These are phyloP conservation scores for Linnemannia exigua DNA, from an alignment of 192 early-diverging fungal species.

Conservation along the genomic window DNA sequence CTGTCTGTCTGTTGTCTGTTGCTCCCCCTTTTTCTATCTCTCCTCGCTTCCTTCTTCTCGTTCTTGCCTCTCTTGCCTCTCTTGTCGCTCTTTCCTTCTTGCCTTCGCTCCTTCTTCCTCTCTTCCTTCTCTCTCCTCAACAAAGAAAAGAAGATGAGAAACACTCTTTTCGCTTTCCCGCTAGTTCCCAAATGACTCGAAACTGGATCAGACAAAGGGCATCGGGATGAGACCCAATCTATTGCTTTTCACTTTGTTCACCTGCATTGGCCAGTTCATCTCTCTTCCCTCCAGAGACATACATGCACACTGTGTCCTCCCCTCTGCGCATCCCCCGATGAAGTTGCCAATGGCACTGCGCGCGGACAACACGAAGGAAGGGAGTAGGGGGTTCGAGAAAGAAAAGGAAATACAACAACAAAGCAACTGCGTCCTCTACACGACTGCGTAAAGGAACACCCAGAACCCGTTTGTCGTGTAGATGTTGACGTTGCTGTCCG, in stretches of 20 bases:
- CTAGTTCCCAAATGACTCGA: background rate
- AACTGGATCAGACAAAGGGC: background rate
- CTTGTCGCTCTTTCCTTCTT: background rate
- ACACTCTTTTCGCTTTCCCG: background rate
- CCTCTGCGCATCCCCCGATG: background rate
- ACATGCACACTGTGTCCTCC: background rate
- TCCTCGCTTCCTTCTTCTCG: background rate
- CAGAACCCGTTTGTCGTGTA: slow-evolving; percentile 26
- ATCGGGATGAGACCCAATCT: background rate
- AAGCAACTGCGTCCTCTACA: background rate
- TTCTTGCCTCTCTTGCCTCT: background rate
- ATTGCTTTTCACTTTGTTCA: background rate
- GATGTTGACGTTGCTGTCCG: background rate
- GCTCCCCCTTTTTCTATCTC: background rate
- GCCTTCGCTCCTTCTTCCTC: background rate
- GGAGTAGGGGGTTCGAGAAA: background rate
- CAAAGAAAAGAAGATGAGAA: background rate
- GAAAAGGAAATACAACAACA: no score
- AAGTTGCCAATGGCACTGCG: background rate
- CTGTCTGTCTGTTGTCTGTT: background rate
- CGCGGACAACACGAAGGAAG: background rate
- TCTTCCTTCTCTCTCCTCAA: background rate
- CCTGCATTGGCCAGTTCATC: background rate
- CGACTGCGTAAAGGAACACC: slow-evolving; percentile 5
- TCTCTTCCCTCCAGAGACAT: background rate